phyloP scores from a whole-genome alignment of 2,329 filamentous ascomycete species.

The Aureobasidium sp. region DNA sequence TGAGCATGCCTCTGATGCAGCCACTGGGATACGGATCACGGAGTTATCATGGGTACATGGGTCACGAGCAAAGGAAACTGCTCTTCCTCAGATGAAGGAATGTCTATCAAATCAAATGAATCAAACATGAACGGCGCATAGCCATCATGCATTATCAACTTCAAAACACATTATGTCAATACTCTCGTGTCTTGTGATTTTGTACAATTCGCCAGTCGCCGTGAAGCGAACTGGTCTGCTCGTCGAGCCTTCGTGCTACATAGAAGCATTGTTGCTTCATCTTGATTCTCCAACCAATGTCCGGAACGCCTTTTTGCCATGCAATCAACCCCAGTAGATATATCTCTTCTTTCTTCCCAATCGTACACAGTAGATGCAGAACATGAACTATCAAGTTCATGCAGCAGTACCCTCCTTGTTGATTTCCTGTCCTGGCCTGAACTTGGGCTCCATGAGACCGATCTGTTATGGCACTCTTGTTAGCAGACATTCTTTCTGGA shows the following conservation, averaged over 20 bases:
- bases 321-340: not conserved
- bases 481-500: not conserved
- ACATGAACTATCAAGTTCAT: not conserved
- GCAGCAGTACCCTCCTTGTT: not conserved
- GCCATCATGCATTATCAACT: slow-evolving; percentile 6
- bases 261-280: not conserved
- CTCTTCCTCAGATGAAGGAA: slow-evolving; percentile 8
- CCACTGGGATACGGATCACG: not conserved
- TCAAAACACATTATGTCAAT: not conserved
- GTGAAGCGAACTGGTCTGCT: not conserved
- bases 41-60: slow-evolving; percentile 9
- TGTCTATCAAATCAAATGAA: slow-evolving; percentile 7
- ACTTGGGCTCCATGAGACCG: slow-evolving; percentile 33
- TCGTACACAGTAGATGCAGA: not conserved
- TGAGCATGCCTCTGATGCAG: slow-evolving; percentile 10
- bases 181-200: not conserved
- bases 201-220: not conserved
- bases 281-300: not conserved
- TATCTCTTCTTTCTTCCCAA: not conserved
- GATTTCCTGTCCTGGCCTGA: slow-evolving; percentile 14
- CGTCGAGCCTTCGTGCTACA: not conserved
- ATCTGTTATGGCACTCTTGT: slow-evolving; percentile 22
- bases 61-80: not conserved
- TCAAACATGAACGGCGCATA: not conserved
- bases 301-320: slow-evolving; percentile 12